Percentiles rank a stretch among this genome's conserved stretches.
These are phyloP conservation scores for Zygosaccharomyces pseudobailii DNA, from an alignment of 1,139 yeast genomes.

Conservation along the genomic window DNA sequence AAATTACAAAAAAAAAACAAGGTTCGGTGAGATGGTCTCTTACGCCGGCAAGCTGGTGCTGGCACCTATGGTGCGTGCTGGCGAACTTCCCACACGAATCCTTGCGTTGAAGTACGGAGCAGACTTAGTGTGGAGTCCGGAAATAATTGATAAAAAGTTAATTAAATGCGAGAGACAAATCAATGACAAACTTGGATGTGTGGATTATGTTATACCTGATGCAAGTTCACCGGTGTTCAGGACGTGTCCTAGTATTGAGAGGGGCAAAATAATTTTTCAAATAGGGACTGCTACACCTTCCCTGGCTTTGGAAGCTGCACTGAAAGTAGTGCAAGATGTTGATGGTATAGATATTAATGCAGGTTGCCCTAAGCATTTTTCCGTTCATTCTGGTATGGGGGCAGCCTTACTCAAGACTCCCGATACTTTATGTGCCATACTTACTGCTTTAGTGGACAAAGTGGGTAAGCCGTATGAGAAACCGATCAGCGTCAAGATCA, in stretches of 20 bases:
- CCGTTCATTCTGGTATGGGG: constrained; percentile 94
- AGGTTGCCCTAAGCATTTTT: constrained; percentile 92
- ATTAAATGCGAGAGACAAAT: constrained; percentile 59
- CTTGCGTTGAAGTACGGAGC: constrained; percentile 80
- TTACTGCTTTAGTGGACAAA: constrained; percentile 60
- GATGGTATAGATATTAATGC: constrained; percentile 91
- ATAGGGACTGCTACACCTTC: constrained; percentile 83
- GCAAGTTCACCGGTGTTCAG: constrained; percentile 54
- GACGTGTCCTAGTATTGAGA: constrained; percentile 60
- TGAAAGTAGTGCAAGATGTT: constrained; percentile 74
- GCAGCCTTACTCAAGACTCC: constrained; percentile 86
- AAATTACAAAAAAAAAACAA: background rate
- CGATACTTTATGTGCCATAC: constrained; percentile 64
- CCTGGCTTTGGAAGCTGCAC: constrained; percentile 83
- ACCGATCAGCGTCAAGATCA: constrained; percentile 85
- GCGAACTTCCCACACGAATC: constrained; percentile 86
- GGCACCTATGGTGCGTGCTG: constrained; percentile 96
- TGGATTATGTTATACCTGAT: constrained; percentile 47
- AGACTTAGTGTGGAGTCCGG: constrained; percentile 94
- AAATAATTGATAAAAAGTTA: constrained; percentile 80
- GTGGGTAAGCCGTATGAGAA: constrained; percentile 75
- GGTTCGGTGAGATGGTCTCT: constrained; percentile 36
- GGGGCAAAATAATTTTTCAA: constrained; percentile 70
- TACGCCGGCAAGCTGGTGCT: constrained; percentile 71
- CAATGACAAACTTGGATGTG: constrained; percentile 52